Percentiles rank a stretch among this genome's conserved stretches.
phyloP scores from a whole-genome alignment of 441 rosid genomes.

The Eruca vesicaria region DNA sequence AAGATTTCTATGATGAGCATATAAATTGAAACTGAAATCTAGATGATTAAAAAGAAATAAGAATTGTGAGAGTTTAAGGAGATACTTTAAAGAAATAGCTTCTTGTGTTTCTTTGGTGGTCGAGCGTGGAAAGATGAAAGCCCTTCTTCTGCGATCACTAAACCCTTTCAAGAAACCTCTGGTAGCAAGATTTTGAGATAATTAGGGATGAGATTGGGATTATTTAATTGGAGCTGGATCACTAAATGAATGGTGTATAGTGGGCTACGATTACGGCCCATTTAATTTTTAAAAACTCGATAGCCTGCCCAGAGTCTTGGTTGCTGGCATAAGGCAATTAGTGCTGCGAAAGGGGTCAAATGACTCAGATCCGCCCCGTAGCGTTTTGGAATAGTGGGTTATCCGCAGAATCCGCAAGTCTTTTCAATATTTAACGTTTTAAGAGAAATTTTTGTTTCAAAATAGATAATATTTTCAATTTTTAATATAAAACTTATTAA shows the following conservation, averaged over 20 bases:
- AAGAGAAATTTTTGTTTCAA: too few relatives aligned
- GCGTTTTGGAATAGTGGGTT: too few relatives aligned
- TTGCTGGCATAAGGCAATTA: too few relatives aligned
- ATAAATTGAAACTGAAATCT: background rate
- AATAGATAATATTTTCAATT: too few relatives aligned
- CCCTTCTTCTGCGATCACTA: conserved; percentile 11
- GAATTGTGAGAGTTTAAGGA: background rate
- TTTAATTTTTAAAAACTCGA: background rate
- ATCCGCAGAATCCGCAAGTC: too few relatives aligned
- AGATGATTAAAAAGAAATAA: background rate
- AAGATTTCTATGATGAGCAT: background rate
- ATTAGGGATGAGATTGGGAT: background rate
- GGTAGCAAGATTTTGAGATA: background rate
- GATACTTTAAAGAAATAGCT: background rate
- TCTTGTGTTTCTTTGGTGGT: background rate
- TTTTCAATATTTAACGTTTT: too few relatives aligned
- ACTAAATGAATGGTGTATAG: background rate
- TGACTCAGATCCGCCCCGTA: too few relatives aligned
- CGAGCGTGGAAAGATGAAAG: background rate
- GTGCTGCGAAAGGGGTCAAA: too few relatives aligned
- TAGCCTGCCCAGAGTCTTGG: background rate
- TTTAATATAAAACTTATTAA: too few relatives aligned
- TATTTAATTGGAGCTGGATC: background rate
- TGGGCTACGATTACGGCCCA: conserved; percentile 28
- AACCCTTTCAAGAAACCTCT: conserved; percentile 3